Percentiles rank a stretch among this genome's conserved stretches.
These are phyloP conservation scores for Mariannaea elegans DNA, from an alignment of 2,329 filamentous ascomycete genomes.

Conservation along the genomic window DNA sequence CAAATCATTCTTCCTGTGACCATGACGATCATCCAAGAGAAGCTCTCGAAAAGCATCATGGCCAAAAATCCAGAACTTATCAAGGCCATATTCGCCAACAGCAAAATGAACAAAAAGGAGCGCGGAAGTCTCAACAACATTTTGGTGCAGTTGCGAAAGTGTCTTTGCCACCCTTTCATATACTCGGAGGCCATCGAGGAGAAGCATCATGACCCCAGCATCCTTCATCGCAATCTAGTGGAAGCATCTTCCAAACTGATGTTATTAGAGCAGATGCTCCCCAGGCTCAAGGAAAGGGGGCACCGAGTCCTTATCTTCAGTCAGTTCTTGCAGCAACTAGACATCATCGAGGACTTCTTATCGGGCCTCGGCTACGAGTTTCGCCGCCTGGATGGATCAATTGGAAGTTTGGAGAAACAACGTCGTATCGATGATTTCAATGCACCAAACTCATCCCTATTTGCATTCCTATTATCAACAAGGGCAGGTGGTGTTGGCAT, in stretches of 20 bases:
- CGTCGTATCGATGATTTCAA: constrained; percentile 95
- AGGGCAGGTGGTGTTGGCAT: constrained; percentile 96
- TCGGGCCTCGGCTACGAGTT: constrained; percentile 76
- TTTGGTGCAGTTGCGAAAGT: constrained; percentile 92
- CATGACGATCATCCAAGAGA: constrained; percentile 93
- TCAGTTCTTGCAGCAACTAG: constrained; percentile 89
- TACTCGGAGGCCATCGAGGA: constrained; percentile 94
- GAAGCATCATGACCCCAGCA: constrained; percentile 65
- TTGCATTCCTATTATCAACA: constrained; percentile 92
- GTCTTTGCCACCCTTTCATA: constrained; percentile 94
- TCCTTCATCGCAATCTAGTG: constrained; percentile 82
- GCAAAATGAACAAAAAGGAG: constrained; percentile 73
- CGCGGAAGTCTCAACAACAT: constrained; percentile 91
- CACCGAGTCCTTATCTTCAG: constrained; percentile 96
- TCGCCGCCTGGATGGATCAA: constrained; percentile 85
- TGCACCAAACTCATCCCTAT: constrained; percentile 80
- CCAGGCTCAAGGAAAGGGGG: constrained; percentile 83
- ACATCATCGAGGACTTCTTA: constrained; percentile 93
- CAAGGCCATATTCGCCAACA: constrained; percentile 80
- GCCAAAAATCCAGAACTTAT: constrained; percentile 91
- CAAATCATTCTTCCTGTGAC: constrained; percentile 97
- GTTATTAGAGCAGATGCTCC: constrained; percentile 84
- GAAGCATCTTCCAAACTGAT: constrained; percentile 92
- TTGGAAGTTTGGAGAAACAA: constrained; percentile 87
- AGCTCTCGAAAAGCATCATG: constrained; percentile 92